A percentile compares a stretch with the other conserved stretches of the same genome.
phyloP scores from a whole-genome alignment of 805 yeast species.

The Cyberlindnera maritima region DNA sequence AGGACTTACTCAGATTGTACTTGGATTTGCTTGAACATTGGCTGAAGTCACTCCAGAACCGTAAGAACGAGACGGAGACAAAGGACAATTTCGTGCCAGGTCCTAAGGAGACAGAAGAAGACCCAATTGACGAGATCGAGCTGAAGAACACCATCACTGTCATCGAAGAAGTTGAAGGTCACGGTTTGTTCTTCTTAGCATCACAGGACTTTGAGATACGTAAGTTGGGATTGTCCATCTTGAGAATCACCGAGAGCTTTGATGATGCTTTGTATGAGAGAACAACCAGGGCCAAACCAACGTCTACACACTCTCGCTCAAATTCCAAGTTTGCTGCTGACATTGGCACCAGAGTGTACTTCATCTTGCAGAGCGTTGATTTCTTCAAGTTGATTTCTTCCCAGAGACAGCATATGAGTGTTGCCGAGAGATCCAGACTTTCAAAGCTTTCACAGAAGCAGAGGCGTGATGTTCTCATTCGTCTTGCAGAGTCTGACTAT shows the following conservation, averaged over 20 bases:
- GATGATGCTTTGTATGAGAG: conserved; percentile 75
- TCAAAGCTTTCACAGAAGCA: conserved; percentile 55
- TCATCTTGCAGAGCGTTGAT: conserved; percentile 70
- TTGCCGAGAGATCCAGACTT: conserved; percentile 76
- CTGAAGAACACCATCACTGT: conserved; percentile 78
- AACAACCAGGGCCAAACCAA: conserved; percentile 27
- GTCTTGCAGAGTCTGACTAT: conserved; percentile 84
- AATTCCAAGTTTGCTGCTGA: conserved; percentile 75
- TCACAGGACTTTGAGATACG: conserved; percentile 81
- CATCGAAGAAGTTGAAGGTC: conserved; percentile 94
- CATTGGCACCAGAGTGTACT: conserved; percentile 71
- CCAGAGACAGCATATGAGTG: conserved; percentile 49
- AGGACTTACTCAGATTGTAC: conserved; percentile 64
- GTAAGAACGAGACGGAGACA: conserved; percentile 19
- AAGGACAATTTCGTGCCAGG: conserved; percentile 15
- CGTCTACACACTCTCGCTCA: conserved; percentile 43
- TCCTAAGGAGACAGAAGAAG: conserved; percentile 14
- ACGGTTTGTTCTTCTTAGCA: conserved; percentile 87
- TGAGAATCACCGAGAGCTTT: conserved; percentile 79
- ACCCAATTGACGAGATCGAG: conserved; percentile 61
- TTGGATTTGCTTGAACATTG: conserved; percentile 80
- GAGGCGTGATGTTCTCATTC: conserved; percentile 65
- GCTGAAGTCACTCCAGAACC: conserved; percentile 60
- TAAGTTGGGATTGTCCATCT: conserved; percentile 68
- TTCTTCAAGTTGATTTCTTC: conserved; percentile 57